These are phyloP conservation scores for Carallia pectinifolia DNA, from an alignment of 345 rosid genomes.

Conservation along the genomic window DNA sequence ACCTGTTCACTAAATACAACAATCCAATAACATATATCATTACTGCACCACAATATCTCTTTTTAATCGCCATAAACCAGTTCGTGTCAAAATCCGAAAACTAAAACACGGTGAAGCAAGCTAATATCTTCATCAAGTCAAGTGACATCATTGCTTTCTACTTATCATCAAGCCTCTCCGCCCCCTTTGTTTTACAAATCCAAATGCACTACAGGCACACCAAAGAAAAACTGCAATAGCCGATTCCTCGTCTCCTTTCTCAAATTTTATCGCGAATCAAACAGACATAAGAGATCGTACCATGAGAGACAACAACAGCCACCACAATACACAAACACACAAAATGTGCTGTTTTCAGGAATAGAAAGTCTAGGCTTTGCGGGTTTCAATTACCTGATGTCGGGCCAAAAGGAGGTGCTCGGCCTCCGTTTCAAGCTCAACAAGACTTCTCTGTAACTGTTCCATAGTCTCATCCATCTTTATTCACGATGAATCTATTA, in stretches of 20 bases:
- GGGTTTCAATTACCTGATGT: conserved; percentile 42
- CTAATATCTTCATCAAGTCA: too few relatives aligned
- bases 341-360: not conserved
- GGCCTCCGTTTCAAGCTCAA: conserved; percentile 70
- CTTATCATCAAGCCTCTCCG: too few relatives aligned
- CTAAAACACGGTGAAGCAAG: too few relatives aligned
- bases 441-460: conserved; percentile 42
- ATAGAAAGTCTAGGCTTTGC: not conserved
- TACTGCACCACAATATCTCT: not conserved
- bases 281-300: too few relatives aligned
- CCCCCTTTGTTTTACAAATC: too few relatives aligned
- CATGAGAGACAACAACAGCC: not conserved
- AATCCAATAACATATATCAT: not conserved
- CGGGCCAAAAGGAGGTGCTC: conserved; percentile 63
- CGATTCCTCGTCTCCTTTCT: too few relatives aligned
- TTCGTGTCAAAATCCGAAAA: too few relatives aligned
- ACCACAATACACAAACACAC: not conserved
- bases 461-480: conserved; percentile 60
- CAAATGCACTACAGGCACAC: too few relatives aligned
- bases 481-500: not conserved
- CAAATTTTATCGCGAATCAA: too few relatives aligned
- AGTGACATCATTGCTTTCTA: too few relatives aligned
- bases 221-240: too few relatives aligned
- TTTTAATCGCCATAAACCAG: not conserved
- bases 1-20: too few relatives aligned